Conservation (phyloP, 768 basidiomycete genomes). For the Pilatotrama ljubarskyi region DNA sequence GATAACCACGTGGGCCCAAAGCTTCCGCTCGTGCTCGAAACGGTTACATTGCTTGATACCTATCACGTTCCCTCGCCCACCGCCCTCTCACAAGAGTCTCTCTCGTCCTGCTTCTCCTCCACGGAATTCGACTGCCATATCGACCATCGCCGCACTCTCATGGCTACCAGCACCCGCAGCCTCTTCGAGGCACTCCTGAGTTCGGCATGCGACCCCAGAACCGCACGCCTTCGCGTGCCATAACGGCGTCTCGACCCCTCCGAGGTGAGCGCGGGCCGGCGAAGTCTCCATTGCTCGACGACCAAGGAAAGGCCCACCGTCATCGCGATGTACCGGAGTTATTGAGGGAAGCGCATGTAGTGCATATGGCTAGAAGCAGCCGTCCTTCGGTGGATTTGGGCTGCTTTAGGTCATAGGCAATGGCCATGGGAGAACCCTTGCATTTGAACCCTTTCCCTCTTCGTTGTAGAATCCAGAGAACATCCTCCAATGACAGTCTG, state of each 20-base stretch:
- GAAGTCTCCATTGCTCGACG: neutral
- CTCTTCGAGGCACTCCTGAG: neutral
- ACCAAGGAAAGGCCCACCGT: neutral
- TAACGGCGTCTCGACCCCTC: slow-evolving; percentile 4
- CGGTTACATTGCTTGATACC: slow-evolving; percentile 22
- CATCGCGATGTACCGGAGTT: neutral
- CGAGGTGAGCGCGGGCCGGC: slow-evolving; percentile 9
- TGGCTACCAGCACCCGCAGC: slow-evolving; percentile 4
- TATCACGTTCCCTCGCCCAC: slow-evolving; percentile 15
- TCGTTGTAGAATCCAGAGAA: slow-evolving; percentile 7
- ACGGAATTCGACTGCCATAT: slow-evolving; percentile 12
- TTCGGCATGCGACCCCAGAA: neutral
- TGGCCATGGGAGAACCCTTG: slow-evolving; percentile 7
- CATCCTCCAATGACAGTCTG: slow-evolving; percentile 4
- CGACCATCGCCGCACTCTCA: slow-evolving; percentile 16
- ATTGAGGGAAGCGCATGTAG: neutral
- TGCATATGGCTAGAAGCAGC: slow-evolving; percentile 11
- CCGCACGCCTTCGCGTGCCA: neutral
- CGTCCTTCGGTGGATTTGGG: slow-evolving; percentile 11
- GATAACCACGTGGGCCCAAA: slow-evolving; percentile 23
- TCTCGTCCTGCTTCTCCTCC: slow-evolving; percentile 7
- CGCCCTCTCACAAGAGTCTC: neutral
- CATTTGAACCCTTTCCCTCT: neutral
- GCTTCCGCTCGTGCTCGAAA: slow-evolving; percentile 15
- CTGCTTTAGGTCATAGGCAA: slow-evolving; percentile 13